Evolutionary conservation across 768 basidiomycete genomes (phyloP), one percentile per base, ranked within the genome.

Genomic region (Termitomyces sp.): DNA sequence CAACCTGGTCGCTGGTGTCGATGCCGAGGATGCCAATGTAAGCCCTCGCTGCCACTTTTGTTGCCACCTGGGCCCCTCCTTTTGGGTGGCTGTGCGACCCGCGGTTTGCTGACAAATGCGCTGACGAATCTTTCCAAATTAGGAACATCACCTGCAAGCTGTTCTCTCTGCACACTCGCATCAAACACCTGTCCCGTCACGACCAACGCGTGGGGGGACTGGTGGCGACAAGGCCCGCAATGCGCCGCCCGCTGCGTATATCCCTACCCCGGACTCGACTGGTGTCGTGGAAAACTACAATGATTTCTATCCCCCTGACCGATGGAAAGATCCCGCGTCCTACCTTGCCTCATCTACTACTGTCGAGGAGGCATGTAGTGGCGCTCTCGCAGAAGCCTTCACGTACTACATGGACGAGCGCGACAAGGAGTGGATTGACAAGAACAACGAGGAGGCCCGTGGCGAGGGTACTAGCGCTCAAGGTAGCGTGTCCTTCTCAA

Each of bases 371-470:
- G 76, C 83, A 9, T 76, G 79, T 62, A 69, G 70, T 4, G 78
- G 75, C 61, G 84, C 82, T 11, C 81, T 94, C 56, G 74, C 82
- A 32, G 85, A 89, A 63, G 89, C 89, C 0, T 89, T 89, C 72
- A 85, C 86, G 2, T 98, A 98, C 67, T 91, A 85, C 62, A 91
- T 98, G 90, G 96, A 99, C 65, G 97, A 98, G 70, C 87, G 89
- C 17, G 96, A 98, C 75, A 86, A 89, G 65, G 89, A 90, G 61
- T 99, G 96, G 96, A 81, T 99, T 32, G 89, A 91, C 64, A 89
- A 85, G 73, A 93, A 92, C 67, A 97, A 98, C 65, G 87, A 88
- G 66, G 84, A 88, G 56, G 91, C 90, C 2, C 80, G 88, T 14
- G 91, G 89, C 17, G 92, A 94, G 69, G 93, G 93, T 17, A 89